Percentiles rank a stretch among this genome's conserved stretches.
Evolutionary conservation across 2,329 filamentous ascomycete genomes (phyloP).

Genomic region (Neonectria sp.): DNA sequence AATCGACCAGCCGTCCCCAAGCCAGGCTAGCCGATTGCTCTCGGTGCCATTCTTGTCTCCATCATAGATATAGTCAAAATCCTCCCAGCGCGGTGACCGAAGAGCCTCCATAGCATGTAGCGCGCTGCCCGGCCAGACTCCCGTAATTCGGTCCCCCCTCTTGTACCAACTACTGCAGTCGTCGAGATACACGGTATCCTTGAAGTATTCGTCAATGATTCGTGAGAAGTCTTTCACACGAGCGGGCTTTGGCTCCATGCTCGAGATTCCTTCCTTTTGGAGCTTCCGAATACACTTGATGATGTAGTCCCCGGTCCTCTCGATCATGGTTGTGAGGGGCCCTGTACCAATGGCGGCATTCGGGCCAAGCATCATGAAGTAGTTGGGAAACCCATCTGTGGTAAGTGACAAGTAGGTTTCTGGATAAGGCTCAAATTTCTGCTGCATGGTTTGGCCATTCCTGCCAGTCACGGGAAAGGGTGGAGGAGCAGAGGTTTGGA

Average conservation of each 20-base stretch:
- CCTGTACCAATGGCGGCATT: slow-evolving; percentile 10
- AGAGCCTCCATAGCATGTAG: slow-evolving; percentile 11
- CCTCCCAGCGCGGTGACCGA: slow-evolving; percentile 10
- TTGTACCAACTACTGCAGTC: slow-evolving; percentile 23
- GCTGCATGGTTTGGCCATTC: not conserved
- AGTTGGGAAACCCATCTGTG: slow-evolving; percentile 12
- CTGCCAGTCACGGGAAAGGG: slow-evolving; percentile 4
- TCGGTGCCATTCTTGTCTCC: not conserved
- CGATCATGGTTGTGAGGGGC: slow-evolving; percentile 2
- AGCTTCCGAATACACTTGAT: slow-evolving; percentile 14
- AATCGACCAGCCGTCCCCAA: slow-evolving; percentile 24
- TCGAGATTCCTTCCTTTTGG: slow-evolving; percentile 1
- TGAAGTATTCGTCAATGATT: slow-evolving; percentile 8
- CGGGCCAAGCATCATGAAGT: slow-evolving; percentile 8
- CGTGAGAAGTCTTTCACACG: not conserved
- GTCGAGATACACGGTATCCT: slow-evolving; percentile 6
- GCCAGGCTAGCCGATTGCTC: slow-evolving; percentile 4
- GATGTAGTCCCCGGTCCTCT: slow-evolving; percentile 2
- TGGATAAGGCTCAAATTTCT: not conserved
- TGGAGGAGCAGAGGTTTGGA: not conserved
- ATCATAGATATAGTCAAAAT: slow-evolving; percentile 5
- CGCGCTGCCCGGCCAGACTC: slow-evolving; percentile 13
- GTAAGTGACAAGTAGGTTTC: slow-evolving; percentile 6
- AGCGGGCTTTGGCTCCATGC: slow-evolving; percentile 2
- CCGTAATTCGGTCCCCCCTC: slow-evolving; percentile 1